A percentile compares a stretch with the other conserved stretches of the same genome.
Conservation (phyloP, 2,329 filamentous ascomycete genomes). For the Aspergillus versicolor region DNA sequence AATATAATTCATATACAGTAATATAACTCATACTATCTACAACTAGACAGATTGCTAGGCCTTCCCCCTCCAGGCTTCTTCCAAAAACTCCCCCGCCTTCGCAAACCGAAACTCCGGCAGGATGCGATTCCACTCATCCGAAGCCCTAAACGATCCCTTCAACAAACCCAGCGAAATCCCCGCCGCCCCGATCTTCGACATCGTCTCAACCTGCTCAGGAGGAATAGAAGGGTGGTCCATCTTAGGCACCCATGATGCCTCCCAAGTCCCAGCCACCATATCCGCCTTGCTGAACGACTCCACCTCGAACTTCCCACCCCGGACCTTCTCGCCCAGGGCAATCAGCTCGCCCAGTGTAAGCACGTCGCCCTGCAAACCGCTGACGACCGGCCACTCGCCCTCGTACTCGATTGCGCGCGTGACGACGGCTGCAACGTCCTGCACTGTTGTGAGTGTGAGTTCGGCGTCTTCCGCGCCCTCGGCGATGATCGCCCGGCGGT, state of each 20-base stretch:
- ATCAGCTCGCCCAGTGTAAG: neutral
- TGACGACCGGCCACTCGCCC: constrained; percentile 10
- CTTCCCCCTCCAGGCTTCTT: neutral
- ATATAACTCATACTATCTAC: too few relatives aligned
- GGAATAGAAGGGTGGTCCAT: constrained; percentile 6
- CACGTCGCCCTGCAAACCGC: neutral
- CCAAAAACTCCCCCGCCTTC: neutral
- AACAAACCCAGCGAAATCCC: neutral
- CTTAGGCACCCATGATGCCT: constrained; percentile 3
- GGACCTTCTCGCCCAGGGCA: neutral
- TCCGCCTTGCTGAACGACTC: neutral
- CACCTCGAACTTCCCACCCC: constrained; percentile 1
- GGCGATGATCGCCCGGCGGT: neutral
- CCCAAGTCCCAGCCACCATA: neutral
- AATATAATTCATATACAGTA: too few relatives aligned
- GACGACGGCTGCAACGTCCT: constrained; percentile 5
- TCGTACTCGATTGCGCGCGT: constrained; percentile 2
- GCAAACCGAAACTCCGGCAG: constrained; percentile 7
- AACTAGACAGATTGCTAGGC: neutral
- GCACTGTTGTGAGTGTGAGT: neutral
- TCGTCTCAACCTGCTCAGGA: neutral
- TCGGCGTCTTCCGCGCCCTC: neutral
- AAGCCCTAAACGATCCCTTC: neutral
- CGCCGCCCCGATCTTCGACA: neutral
- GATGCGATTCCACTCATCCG: constrained; percentile 9